Percentiles rank a stretch among this genome's conserved stretches.
phyloP scores from a whole-genome alignment of 768 basidiomycete species.

The Coprinellus micaceus region DNA sequence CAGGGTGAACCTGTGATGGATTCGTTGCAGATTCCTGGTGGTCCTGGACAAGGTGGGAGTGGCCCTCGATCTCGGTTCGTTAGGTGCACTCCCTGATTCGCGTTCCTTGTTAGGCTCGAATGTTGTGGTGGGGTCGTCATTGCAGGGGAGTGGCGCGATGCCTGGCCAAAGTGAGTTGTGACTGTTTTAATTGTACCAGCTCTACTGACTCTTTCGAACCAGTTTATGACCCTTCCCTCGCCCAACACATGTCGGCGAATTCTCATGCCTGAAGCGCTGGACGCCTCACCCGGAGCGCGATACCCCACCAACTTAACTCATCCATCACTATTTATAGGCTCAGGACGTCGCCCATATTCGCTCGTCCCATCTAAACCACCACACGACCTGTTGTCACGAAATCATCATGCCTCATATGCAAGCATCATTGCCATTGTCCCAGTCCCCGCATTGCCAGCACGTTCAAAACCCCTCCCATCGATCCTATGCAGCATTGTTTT shows the following conservation, averaged over 20 bases:
- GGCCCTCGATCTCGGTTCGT: not conserved
- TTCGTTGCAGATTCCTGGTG: constrained; percentile 1
- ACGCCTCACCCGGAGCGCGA: too few relatives aligned
- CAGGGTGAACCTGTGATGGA: constrained; percentile 1
- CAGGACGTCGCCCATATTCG: too few relatives aligned
- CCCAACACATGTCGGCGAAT: constrained; percentile 5
- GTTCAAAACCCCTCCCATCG: too few relatives aligned
- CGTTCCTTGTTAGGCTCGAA: not conserved
- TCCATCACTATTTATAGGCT: too few relatives aligned
- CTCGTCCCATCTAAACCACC: too few relatives aligned
- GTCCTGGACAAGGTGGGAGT: constrained; percentile 1
- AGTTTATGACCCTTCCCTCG: constrained; percentile 7
- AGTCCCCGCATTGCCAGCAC: too few relatives aligned
- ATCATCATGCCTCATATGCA: too few relatives aligned
- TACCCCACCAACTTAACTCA: too few relatives aligned
- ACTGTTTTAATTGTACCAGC: not conserved
- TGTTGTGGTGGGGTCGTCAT: not conserved
- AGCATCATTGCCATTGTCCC: too few relatives aligned
- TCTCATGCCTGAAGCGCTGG: too few relatives aligned
- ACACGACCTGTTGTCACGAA: too few relatives aligned
- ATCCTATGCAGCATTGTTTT: too few relatives aligned
- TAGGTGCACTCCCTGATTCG: not conserved
- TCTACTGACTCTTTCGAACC: not conserved
- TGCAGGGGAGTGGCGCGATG: not conserved
- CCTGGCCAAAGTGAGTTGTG: not conserved